Percentiles rank a stretch among this genome's conserved stretches.
phyloP scores from a whole-genome alignment of 805 yeast genomes.

The Candida tallmaniae region DNA sequence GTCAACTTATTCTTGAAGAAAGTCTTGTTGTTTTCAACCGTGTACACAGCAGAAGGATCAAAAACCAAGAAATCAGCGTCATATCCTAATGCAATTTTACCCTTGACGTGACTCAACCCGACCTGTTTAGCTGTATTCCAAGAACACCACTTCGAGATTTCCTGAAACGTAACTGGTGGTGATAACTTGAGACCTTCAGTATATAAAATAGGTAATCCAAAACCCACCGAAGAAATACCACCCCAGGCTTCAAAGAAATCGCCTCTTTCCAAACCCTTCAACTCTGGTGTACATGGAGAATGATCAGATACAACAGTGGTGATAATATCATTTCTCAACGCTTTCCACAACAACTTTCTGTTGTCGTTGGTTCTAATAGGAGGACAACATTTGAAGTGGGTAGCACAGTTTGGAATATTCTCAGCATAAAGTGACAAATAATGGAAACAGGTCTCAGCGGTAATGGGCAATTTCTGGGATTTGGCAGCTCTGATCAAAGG shows the following conservation, averaged over 20 bases:
- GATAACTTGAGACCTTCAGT: constrained; percentile 61
- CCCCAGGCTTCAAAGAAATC: constrained; percentile 96
- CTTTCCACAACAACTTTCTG: constrained; percentile 72
- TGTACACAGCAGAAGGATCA: constrained; percentile 54
- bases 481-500: constrained; percentile 70
- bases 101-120: constrained; percentile 71
- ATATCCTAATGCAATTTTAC: constrained; percentile 63
- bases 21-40: constrained; percentile 50
- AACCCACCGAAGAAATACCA: constrained; percentile 89
- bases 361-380: constrained; percentile 81
- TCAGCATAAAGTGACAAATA: constrained; percentile 78
- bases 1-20: constrained; percentile 83
- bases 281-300: constrained; percentile 91
- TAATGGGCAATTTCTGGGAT: constrained; percentile 50
- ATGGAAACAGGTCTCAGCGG: constrained; percentile 95
- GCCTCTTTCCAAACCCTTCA: constrained; percentile 76
- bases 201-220: constrained; percentile 78
- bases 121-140: constrained; percentile 82
- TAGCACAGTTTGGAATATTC: constrained; percentile 67
- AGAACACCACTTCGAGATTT: constrained; percentile 77
- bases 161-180: constrained; percentile 49
- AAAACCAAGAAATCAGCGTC: constrained; percentile 89
- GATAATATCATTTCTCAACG: constrained; percentile 58
- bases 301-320: constrained; percentile 92
- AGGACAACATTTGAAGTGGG: constrained; percentile 92